Conservation (phyloP, 2,329 filamentous ascomycete genomes). For the Claviceps sp. region DNA sequence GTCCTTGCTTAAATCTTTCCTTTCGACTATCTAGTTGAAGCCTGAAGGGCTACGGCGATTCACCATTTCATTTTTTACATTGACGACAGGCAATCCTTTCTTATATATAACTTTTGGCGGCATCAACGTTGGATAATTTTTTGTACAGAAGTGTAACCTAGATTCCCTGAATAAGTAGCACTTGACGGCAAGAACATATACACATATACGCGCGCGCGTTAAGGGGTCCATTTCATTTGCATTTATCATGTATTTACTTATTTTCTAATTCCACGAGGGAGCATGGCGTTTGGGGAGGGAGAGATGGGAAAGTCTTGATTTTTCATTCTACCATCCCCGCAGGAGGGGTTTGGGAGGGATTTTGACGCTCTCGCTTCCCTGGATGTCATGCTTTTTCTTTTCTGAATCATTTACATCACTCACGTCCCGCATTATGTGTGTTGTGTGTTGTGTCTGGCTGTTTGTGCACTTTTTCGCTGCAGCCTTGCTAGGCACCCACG, state of each 20-base stretch:
- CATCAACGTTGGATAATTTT: slow-evolving; percentile 11
- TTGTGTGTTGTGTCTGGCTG: too few species aligned
- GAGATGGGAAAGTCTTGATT: too few species aligned
- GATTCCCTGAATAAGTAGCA: slow-evolving; percentile 7
- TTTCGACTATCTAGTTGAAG: slow-evolving; percentile 24
- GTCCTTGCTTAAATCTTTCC: slow-evolving; percentile 37
- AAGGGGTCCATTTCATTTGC: not conserved
- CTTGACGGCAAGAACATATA: slow-evolving; percentile 14
- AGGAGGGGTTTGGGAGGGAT: too few species aligned
- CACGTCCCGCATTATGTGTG: too few species aligned
- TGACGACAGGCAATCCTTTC: slow-evolving; percentile 2
- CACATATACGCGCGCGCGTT: slow-evolving; percentile 9
- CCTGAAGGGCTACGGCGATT: slow-evolving; percentile 25
- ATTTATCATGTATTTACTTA: slow-evolving; percentile 7
- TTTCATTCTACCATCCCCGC: too few species aligned
- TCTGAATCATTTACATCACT: too few species aligned
- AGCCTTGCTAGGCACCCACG: too few species aligned
- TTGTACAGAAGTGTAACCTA: slow-evolving; percentile 19
- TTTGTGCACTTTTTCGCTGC: too few species aligned
- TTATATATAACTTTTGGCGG: slow-evolving; percentile 7
- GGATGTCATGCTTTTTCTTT: not conserved
- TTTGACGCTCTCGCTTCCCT: not conserved
- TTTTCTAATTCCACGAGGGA: not conserved
- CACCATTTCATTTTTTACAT: slow-evolving; percentile 9
- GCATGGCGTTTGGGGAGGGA: not conserved